Evolutionary conservation across 192 early-diverging fungal species (phyloP).

Genomic region (Umbelopsis sp.): DNA sequence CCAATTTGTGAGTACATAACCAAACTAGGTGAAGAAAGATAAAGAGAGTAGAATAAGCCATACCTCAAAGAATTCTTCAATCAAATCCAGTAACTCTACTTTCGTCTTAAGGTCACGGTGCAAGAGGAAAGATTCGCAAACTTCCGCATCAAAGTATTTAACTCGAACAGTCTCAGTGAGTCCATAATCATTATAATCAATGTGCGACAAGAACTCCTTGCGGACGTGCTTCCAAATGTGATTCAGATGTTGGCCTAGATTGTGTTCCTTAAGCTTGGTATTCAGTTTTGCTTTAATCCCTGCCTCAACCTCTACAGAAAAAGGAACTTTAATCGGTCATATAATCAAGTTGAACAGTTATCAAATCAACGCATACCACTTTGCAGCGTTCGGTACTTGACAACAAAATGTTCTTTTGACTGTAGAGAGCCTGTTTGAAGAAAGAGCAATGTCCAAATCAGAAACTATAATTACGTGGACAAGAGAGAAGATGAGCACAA

Average conservation of each 20-base stretch:
- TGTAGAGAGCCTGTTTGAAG: neutral
- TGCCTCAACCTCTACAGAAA: constrained; percentile 49
- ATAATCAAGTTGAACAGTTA: neutral
- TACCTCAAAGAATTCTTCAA: constrained; percentile 60
- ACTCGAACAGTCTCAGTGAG: constrained; percentile 57
- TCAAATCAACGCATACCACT: constrained; percentile 38
- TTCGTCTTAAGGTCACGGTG: constrained; percentile 54
- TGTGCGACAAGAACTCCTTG: constrained; percentile 46
- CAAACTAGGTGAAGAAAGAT: neutral
- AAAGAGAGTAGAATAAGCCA: neutral
- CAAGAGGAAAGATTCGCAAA: constrained; percentile 48
- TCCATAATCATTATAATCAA: constrained; percentile 65
- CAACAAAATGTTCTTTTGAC: constrained; percentile 53
- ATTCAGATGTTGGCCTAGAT: constrained; percentile 49
- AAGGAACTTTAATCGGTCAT: neutral
- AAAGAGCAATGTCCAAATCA: neutral
- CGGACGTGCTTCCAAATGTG: constrained; percentile 49
- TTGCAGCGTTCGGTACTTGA: constrained; percentile 48
- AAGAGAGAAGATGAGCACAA: neutral
- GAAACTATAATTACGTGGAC: too few relatives aligned
- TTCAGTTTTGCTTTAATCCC: constrained; percentile 44
- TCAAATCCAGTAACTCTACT: constrained; percentile 46
- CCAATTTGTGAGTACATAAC: neutral
- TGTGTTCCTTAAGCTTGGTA: constrained; percentile 39
- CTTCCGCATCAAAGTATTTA: constrained; percentile 50